Evolutionary conservation across 2,329 filamentous ascomycete genomes (phyloP).

Genomic region (Claviceps sp.): DNA sequence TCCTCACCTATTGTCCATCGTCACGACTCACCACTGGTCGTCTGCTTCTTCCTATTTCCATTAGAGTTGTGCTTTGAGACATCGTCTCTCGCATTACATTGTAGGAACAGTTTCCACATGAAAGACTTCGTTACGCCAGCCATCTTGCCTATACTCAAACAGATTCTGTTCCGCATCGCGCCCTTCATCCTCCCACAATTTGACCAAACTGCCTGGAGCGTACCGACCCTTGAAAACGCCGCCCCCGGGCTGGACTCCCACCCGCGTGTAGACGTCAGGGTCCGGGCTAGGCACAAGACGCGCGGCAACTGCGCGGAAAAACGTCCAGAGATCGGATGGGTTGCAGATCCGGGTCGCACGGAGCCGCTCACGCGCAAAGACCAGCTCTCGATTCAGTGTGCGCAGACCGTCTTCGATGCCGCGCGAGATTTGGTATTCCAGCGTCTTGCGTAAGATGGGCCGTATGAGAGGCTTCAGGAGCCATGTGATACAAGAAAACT

Average conservation of each 20-base stretch:
- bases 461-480: conserved; percentile 72
- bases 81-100: neutral
- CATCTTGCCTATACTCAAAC: conserved; percentile 55
- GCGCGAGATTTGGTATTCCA: conserved; percentile 65
- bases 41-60: neutral
- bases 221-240: conserved; percentile 72
- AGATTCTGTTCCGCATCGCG: conserved; percentile 56
- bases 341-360: conserved; percentile 72
- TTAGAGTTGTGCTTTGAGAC: neutral
- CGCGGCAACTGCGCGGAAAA: conserved; percentile 70
- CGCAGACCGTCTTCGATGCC: conserved; percentile 59
- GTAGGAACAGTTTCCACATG: conserved; percentile 28
- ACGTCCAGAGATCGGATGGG: conserved; percentile 67
- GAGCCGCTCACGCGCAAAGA: conserved; percentile 77
- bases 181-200: conserved; percentile 78
- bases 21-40: no score
- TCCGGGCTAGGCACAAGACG: conserved; percentile 59
- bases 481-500: conserved; percentile 68
- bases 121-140: conserved; percentile 83
- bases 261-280: conserved; percentile 59
- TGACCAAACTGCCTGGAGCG: conserved; percentile 77
- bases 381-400: conserved; percentile 67
- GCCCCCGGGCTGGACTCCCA: conserved; percentile 49
- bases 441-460: conserved; percentile 62
- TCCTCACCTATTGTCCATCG: no score